phyloP scores from a whole-genome alignment of 441 rosid species.

The Brassica hybrid region DNA sequence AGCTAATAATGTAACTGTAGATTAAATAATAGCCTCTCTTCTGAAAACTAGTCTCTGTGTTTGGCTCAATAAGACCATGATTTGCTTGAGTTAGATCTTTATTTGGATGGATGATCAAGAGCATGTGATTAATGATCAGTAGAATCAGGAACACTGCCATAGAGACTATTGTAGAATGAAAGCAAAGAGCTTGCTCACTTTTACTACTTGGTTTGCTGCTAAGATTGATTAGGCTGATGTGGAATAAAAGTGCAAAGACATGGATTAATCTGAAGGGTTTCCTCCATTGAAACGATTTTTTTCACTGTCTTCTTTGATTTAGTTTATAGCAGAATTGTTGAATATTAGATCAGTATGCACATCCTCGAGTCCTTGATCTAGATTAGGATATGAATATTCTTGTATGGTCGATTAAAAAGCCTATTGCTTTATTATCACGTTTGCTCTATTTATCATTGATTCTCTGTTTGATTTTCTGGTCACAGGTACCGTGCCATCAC shows the following conservation, averaged over 20 bases:
- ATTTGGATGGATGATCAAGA: background rate
- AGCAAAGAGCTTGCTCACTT: no score
- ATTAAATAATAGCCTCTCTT: no score
- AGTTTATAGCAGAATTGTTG: background rate
- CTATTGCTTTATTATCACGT: no score
- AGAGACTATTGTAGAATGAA: background rate
- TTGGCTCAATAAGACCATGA: no score
- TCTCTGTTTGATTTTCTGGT: conserved; percentile 16
- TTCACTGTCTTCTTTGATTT: conserved; percentile 16
- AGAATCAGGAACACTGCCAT: background rate
- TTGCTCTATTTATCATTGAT: background rate
- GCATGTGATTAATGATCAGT: no score
- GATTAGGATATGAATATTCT: no score
- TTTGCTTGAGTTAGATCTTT: background rate
- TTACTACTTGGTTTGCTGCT: no score
- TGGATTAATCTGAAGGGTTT: background rate
- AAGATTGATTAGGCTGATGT: no score
- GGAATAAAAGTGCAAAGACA: no score
- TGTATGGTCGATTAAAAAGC: no score
- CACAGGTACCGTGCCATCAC: conserved; percentile 51
- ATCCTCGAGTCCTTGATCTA: background rate
- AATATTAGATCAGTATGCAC: background rate
- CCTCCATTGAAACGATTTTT: conserved; percentile 6
- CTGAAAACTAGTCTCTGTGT: no score
- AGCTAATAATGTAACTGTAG: no score